Conservation (phyloP, 2,329 filamentous ascomycete genomes). For the Mycosphaerella sp. region DNA sequence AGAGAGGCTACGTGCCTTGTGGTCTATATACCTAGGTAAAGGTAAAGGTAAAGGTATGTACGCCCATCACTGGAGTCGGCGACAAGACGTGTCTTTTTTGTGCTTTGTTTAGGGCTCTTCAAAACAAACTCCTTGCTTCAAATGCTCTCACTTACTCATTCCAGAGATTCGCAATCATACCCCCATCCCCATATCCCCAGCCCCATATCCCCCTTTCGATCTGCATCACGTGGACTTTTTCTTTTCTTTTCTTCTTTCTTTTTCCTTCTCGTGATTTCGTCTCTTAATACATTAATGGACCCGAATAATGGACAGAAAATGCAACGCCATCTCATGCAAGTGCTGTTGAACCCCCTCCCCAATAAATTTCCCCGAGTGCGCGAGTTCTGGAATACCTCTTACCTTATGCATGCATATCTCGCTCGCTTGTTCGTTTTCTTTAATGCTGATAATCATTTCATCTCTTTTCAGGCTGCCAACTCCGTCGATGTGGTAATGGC, state of each 20-base stretch:
- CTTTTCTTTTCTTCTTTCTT: too few species aligned
- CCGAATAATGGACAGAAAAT: not conserved
- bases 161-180: not conserved
- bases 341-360: not conserved
- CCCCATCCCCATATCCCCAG: too few species aligned
- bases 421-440: too few species aligned
- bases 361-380: not conserved
- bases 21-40: too few species aligned
- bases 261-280: not conserved
- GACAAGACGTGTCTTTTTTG: not conserved
- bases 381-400: not conserved
- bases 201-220: too few species aligned
- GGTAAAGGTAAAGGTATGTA: too few species aligned
- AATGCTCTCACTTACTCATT: not conserved
- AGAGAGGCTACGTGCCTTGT: too few species aligned
- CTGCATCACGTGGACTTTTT: too few species aligned
- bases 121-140: conserved; percentile 1
- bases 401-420: not conserved
- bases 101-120: too few species aligned
- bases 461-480: conserved; percentile 5
- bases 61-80: too few species aligned
- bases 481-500: conserved; percentile 8
- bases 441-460: too few species aligned
- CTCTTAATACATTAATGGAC: not conserved
- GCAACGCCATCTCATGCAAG: not conserved